A percentile compares a stretch with the other conserved stretches of the same genome.
Evolutionary conservation across 192 early-diverging fungal species (phyloP).

Genomic region (Linnemannia zychae): DNA sequence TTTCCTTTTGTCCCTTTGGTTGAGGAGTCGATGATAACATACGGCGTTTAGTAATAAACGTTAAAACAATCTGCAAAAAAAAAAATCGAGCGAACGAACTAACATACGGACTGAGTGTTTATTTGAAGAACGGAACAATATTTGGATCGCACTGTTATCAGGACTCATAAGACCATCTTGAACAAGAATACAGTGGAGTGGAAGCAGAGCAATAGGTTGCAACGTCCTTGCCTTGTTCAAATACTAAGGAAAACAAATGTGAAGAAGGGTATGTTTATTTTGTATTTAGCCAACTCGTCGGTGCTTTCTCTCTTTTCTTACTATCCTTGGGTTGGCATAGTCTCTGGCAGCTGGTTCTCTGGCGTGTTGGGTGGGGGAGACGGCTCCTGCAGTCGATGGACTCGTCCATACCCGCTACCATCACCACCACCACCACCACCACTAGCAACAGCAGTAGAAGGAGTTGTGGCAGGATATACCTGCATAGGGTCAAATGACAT

Average conservation of each 20-base stretch:
- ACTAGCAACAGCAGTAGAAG: neutral
- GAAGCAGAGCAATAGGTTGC: too few relatives aligned
- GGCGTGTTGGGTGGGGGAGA: neutral
- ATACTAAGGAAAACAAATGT: neutral
- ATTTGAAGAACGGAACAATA: too few relatives aligned
- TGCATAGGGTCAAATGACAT: neutral
- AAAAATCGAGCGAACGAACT: neutral
- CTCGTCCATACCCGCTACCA: neutral
- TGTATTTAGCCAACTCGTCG: too few relatives aligned
- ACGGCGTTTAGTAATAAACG: slow-evolving; percentile 5
- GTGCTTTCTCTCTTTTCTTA: neutral
- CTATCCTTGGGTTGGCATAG: neutral
- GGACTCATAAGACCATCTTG: too few relatives aligned
- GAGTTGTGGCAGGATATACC: neutral
- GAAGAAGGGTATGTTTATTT: neutral
- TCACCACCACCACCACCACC: neutral
- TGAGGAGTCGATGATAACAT: slow-evolving; percentile 5
- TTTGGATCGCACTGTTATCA: too few relatives aligned
- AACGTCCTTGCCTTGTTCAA: too few relatives aligned
- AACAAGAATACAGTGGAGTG: too few relatives aligned
- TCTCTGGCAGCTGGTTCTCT: neutral
- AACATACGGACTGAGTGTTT: too few relatives aligned
- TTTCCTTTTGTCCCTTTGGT: slow-evolving; percentile 1
- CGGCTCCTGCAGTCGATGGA: neutral
- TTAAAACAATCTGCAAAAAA: slow-evolving; percentile 11